A percentile compares a stretch with the other conserved stretches of the same genome.
These are phyloP conservation scores for Suillus occidentalis DNA, from an alignment of 768 basidiomycete species.

Conservation along the genomic window DNA sequence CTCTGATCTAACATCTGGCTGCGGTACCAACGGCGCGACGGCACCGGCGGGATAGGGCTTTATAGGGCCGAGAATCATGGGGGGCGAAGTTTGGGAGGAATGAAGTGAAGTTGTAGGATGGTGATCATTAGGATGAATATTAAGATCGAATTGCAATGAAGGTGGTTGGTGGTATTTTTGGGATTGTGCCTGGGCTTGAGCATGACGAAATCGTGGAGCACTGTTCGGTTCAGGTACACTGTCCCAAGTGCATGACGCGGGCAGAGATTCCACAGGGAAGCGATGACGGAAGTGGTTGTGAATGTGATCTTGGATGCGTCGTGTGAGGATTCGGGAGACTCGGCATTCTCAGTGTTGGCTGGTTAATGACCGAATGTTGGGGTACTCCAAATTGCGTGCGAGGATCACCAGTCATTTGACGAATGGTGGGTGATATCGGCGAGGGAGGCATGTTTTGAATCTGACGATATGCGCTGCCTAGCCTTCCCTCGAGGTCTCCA, in stretches of 20 bases:
- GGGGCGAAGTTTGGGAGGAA: background rate
- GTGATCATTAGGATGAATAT: slow-evolving; percentile 4
- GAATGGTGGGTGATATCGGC: slow-evolving; percentile 9
- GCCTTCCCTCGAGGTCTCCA: slow-evolving; percentile 22
- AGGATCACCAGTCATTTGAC: slow-evolving; percentile 25
- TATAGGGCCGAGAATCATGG: background rate
- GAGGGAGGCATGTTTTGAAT: slow-evolving; percentile 23
- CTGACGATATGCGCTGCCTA: slow-evolving; percentile 23
- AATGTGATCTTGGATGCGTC: background rate
- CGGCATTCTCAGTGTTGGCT: slow-evolving; percentile 15
- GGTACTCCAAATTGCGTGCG: slow-evolving; percentile 29
- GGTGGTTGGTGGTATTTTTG: background rate
- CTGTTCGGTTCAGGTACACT: background rate
- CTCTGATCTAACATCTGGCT: background rate
- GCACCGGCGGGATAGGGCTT: background rate
- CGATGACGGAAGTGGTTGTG: slow-evolving; percentile 5
- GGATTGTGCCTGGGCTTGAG: background rate
- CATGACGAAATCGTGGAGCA: slow-evolving; percentile 6
- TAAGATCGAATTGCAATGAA: slow-evolving; percentile 9
- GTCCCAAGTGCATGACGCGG: background rate
- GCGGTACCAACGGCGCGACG: background rate
- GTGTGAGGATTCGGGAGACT: slow-evolving; percentile 28
- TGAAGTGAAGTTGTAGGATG: background rate
- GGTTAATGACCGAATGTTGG: slow-evolving; percentile 31
- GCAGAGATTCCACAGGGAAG: background rate